Evolutionary conservation across 352 stramenopile species (phyloP), one percentile per base, ranked within the genome.

Genomic region (Phytophthora macrochlamydospora): DNA sequence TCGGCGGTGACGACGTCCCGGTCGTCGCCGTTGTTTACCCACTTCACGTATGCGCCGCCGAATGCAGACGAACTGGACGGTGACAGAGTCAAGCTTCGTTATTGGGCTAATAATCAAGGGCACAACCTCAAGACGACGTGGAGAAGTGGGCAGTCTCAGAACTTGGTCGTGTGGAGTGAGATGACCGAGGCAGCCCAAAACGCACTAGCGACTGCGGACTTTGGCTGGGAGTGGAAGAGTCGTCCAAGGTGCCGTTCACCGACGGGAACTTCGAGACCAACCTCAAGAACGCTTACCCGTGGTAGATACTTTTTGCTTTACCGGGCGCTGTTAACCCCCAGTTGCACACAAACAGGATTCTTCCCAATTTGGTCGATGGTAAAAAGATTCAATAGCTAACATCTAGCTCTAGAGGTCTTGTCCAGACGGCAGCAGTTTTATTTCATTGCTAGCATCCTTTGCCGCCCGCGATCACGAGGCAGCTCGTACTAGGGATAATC

Each of bases 401-500:
- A n/a, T n/a, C n/a, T n/a, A n/a, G n/a, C n/a, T n/a, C n/a, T n/a
- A n/a, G n/a, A n/a, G n/a, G n/a, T n/a, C n/a, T n/a, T n/a, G n/a
- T n/a, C n/a, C n/a, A n/a, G 18, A 24, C 18, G 18, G 18, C 18
- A 24, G 18, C 18, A 24, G 18, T 24, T 24, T 24, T 24, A 24
- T 24, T 24, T 24, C 18, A 24, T 24, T 24, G 18, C 18, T 24
- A 71, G 45, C 62, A 78, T 1, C 70, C 69, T 8, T 53, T 71
- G 12, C 74, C 74, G 13, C 74, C 71, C 31, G 69, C 68, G 30
- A 82, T 53, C 14, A 62, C 33, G 4, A 70, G 43, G 24, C 62
- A 70, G n/a, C 49, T 65, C 29, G 62, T 70, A 40, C 42, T 48
- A 6, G 55, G 33, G 1, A 70, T n/a, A 38, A 65, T 61, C 28